Evolutionary conservation across 192 early-diverging fungal species (phyloP).

Genomic region (Funneliformis geosporum): DNA sequence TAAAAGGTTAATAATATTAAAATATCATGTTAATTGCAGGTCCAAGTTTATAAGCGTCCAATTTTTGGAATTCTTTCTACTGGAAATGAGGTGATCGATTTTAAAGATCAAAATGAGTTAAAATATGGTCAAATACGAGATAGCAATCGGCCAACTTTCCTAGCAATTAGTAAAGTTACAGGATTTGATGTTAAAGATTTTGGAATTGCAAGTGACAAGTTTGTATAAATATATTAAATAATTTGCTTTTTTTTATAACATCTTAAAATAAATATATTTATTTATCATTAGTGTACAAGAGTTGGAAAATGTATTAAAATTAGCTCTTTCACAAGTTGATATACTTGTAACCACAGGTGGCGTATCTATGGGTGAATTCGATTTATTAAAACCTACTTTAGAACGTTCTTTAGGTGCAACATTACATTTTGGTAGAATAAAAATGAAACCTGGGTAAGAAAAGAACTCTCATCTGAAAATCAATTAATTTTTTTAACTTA

Average conservation of each 20-base stretch:
- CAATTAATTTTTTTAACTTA: too few species aligned
- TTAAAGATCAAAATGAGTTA: slow-evolving; percentile 41
- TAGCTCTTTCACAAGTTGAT: slow-evolving; percentile 60
- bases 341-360: slow-evolving; percentile 92
- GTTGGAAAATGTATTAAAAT: slow-evolving; percentile 52
- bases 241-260: too few species aligned
- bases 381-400: slow-evolving; percentile 85
- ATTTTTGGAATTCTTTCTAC: slow-evolving; percentile 82
- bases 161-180: slow-evolving; percentile 59
- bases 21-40: slow-evolving; percentile 37
- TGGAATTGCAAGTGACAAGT: slow-evolving; percentile 74
- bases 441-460: slow-evolving; percentile 86
- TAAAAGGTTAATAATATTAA: slow-evolving; percentile 9
- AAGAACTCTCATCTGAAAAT: background rate
- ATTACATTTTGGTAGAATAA: slow-evolving; percentile 89
- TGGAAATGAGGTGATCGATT: slow-evolving; percentile 83
- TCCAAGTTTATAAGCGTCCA: slow-evolving; percentile 64
- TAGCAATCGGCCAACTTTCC: slow-evolving; percentile 80
- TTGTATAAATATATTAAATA: slow-evolving; percentile 26
- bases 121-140: slow-evolving; percentile 75
- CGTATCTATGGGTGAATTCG: slow-evolving; percentile 97
- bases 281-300: slow-evolving; percentile 43
- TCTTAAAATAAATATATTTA: background rate
- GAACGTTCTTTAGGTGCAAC: slow-evolving; percentile 74
- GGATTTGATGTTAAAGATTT: slow-evolving; percentile 73